These are phyloP conservation scores for Penicillium chermesinum DNA, from an alignment of 495 filamentous ascomycete species.

Conservation along the genomic window DNA sequence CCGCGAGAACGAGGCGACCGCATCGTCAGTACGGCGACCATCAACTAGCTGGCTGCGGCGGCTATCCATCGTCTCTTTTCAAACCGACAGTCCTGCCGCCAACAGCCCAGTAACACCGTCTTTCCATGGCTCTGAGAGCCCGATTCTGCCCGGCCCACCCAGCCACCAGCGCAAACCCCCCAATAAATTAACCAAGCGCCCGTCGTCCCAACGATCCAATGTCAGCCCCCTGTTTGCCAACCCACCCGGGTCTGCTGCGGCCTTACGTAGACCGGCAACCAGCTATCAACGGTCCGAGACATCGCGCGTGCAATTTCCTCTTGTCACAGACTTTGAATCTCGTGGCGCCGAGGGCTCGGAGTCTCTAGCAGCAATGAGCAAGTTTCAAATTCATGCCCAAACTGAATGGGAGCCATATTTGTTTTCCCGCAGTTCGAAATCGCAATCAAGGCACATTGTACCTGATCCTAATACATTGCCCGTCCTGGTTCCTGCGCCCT, in stretches of 20 bases:
- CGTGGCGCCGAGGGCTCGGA: conserved; percentile 12
- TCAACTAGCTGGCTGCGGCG: conserved; percentile 73
- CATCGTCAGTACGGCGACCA: conserved; percentile 40
- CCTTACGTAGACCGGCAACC: conserved; percentile 72
- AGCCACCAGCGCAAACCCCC: conserved; percentile 50
- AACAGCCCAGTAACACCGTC: conserved; percentile 62
- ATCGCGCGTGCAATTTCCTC: conserved; percentile 45
- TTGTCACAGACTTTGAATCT: conserved; percentile 29
- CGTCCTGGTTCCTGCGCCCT: conserved; percentile 37
- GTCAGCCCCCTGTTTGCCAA: conserved; percentile 24
- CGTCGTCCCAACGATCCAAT: conserved; percentile 55
- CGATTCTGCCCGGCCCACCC: conserved; percentile 49
- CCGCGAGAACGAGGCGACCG: conserved; percentile 28
- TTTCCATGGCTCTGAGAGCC: conserved; percentile 65
- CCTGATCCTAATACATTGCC: conserved; percentile 26
- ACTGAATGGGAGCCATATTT: conserved; percentile 46
- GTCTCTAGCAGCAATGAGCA: conserved; percentile 13
- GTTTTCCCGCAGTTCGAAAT: conserved; percentile 24
- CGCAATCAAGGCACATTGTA: conserved; percentile 18
- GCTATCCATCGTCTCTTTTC: conserved; percentile 69
- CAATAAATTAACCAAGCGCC: conserved; percentile 88
- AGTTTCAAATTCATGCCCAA: conserved; percentile 16
- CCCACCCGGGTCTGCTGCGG: conserved; percentile 47
- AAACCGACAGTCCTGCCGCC: conserved; percentile 63
- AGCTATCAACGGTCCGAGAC: conserved; percentile 81